Evolutionary conservation across 345 rosid genomes (phyloP).

Genomic region (Clarkia xantiana): DNA sequence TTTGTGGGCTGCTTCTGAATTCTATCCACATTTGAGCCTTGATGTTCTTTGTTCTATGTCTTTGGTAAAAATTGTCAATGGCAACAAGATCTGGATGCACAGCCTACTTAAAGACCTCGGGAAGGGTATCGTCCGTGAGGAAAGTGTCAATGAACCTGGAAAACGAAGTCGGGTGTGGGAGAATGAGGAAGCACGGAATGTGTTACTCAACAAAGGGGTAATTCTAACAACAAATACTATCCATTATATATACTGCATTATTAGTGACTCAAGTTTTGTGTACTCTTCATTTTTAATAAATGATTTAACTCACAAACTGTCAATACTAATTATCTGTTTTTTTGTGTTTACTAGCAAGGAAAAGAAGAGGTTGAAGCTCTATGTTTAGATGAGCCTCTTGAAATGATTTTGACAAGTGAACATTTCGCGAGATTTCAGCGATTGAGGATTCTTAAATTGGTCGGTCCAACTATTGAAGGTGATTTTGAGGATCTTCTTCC

Average conservation of each 20-base stretch:
- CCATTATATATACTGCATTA: too few species aligned
- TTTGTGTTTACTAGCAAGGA: neutral
- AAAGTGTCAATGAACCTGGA: neutral
- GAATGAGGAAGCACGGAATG: fast-evolving
- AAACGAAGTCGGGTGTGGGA: neutral
- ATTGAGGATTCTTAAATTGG: conserved; percentile 3
- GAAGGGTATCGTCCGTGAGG: neutral
- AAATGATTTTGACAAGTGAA: neutral
- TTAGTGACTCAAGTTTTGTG: too few species aligned
- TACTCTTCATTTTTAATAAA: too few species aligned
- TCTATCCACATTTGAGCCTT: neutral
- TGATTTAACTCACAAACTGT: too few species aligned
- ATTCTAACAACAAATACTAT: too few species aligned
- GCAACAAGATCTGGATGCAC: conserved; percentile 2
- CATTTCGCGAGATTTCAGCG: neutral
- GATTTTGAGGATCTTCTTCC: conserved; percentile 3
- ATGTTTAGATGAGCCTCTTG: neutral
- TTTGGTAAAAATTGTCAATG: neutral
- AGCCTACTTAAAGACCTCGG: conserved; percentile 3
- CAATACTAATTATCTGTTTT: too few species aligned
- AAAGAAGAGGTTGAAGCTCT: neutral
- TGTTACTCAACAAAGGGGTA: neutral
- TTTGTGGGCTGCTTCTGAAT: neutral
- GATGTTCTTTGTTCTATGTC: neutral
- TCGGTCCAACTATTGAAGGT: neutral